Base-by-base conservation (phyloP, 495 filamentous ascomycete genomes). In the Penicillium simplicissimum region DNA sequence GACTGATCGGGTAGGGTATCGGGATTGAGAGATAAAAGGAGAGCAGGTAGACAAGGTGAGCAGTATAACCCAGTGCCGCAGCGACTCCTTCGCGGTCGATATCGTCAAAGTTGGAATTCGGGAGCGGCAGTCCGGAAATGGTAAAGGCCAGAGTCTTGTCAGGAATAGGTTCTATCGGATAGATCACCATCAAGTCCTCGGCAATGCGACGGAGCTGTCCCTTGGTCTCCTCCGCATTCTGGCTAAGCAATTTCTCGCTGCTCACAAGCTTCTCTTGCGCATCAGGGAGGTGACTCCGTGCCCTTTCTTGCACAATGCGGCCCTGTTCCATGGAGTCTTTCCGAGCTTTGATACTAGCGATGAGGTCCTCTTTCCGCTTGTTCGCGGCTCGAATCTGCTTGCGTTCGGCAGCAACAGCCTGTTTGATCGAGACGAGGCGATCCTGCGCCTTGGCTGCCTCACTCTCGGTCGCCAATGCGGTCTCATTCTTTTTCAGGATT, bases 121-220 rank as follows among this genome's bases (percentile, higher is more conserved):
- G 92, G 0, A 98, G 84, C 2, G 84, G 78, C 0, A 93, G 73
- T 19, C 83, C 83, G 64, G 88, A 88, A 58, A 97, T 92, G 34
- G 84, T 88, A 73, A 97, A 96, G 9, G 84, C 80, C 4, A 96
- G 83, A 8, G 90, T 79, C 38, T 84, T 79, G 45, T 80, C 75
- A 8, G 81, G 70, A 28, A 86, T 72, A 0, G 92, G 87, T 13
- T 86, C 84, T 58, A 97, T 96, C 15, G 89, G 88, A 71, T 91
- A 97, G 59, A 96, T 88, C 13, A 74, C 72, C 21, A 87, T 74
- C 0, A 97, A 79, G 64, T 96, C 93, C 68, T 92, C 89, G 66
- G 90, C 90, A 55, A 97, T 90, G 19, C 95, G 87, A 8, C 93
- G 85, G 33, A 91, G 86, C 74, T 98, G 95, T 25, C 88, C 90